Conservation (phyloP, 1,139 yeast genomes). For the Oligophagozyma castellii region DNA sequence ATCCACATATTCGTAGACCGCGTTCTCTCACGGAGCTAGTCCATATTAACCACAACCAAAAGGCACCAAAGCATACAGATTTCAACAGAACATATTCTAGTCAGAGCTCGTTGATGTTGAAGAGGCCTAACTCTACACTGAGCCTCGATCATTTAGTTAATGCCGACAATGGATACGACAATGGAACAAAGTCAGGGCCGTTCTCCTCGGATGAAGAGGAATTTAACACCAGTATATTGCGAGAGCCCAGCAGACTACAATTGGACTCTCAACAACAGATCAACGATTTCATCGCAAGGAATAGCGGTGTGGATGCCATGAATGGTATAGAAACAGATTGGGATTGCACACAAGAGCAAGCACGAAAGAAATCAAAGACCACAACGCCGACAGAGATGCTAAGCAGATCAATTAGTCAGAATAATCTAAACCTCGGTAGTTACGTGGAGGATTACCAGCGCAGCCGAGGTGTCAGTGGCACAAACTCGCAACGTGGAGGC, state of each 20-base stretch:
- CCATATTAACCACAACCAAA: no score
- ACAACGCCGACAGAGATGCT: slow-evolving; percentile 14
- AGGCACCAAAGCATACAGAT: slow-evolving; percentile 19
- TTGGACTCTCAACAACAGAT: no score
- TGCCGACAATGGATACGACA: slow-evolving; percentile 23
- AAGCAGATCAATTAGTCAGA: slow-evolving; percentile 12
- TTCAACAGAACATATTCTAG: slow-evolving; percentile 3
- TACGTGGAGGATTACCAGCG: no score
- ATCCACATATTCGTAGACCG: neutral
- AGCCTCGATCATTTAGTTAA: slow-evolving; percentile 13
- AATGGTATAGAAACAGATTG: slow-evolving; percentile 5
- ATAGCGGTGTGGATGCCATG: no score
- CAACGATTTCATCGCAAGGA: no score
- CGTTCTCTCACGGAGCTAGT: slow-evolving; percentile 2
- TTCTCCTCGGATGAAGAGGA: slow-evolving; percentile 14
- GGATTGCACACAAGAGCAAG: slow-evolving; percentile 7
- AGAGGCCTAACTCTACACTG: slow-evolving; percentile 18
- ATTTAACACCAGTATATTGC: slow-evolving; percentile 5
- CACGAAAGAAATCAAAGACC: slow-evolving; percentile 16
- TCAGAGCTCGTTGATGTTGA: slow-evolving; percentile 4
- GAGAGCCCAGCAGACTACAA: slow-evolving; percentile 7
- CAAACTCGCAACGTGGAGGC: no score
- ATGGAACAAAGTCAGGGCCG: slow-evolving; percentile 13
- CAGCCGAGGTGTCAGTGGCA: no score
- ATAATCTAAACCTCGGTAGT: slow-evolving; percentile 5